A percentile compares a stretch with the other conserved stretches of the same genome.
phyloP scores from a whole-genome alignment of 108 stramenopile genomes.

The Aurantiochytrium sp. region DNA sequence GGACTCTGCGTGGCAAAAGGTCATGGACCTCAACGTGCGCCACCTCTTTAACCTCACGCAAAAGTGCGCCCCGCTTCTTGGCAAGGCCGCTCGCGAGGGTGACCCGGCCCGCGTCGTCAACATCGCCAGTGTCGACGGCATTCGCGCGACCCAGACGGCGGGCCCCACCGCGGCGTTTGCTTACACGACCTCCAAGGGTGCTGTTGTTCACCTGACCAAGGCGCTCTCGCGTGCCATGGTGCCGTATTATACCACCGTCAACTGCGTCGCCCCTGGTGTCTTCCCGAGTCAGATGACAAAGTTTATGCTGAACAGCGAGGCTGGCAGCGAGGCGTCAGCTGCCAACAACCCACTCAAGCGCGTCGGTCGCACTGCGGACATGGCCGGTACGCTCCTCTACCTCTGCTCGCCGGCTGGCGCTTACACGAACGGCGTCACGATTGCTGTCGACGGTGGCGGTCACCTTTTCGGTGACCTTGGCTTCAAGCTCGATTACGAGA shows the following conservation, averaged over 20 bases:
- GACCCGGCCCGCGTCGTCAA: constrained; percentile 82
- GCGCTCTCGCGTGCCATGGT: constrained; percentile 56
- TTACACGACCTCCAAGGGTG: constrained; percentile 85
- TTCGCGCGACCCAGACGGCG: constrained; percentile 36
- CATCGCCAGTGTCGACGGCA: constrained; percentile 78
- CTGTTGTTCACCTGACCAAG: constrained; percentile 77
- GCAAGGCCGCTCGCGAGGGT: neutral
- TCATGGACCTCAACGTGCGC: constrained; percentile 82
- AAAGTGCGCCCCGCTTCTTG: constrained; percentile 68
- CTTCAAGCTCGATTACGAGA: neutral
- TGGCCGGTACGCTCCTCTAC: constrained; percentile 78
- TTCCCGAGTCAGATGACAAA: constrained; percentile 71
- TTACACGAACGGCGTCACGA: constrained; percentile 72
- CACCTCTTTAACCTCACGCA: constrained; percentile 77
- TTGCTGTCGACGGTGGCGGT: constrained; percentile 79
- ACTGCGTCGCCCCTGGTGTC: constrained; percentile 80
- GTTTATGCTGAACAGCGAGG: constrained; percentile 60
- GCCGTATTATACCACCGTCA: constrained; percentile 66
- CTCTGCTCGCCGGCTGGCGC: constrained; percentile 66
- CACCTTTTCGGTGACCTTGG: neutral
- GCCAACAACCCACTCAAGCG: constrained; percentile 63
- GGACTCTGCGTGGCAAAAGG: constrained; percentile 62
- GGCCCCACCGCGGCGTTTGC: constrained; percentile 45
- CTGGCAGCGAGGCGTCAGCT: constrained; percentile 39
- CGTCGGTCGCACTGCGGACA: constrained; percentile 76